A percentile compares a stretch with the other conserved stretches of the same genome.
Conservation (phyloP, 768 basidiomycete genomes). For the Serendipita vermifera region DNA sequence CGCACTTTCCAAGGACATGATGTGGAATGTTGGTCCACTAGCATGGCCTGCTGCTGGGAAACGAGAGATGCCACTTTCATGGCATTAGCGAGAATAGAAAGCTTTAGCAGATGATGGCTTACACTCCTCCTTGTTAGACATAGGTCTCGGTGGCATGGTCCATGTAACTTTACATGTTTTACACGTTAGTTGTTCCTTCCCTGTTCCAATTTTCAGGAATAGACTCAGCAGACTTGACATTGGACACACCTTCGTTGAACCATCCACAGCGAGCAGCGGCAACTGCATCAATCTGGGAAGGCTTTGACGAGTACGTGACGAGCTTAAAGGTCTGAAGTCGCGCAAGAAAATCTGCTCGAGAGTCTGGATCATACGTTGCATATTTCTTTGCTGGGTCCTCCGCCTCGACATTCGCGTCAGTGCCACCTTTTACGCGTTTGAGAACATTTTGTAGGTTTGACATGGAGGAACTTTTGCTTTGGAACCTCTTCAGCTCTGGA, state of each 20-base stretch:
- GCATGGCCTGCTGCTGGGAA: conserved; percentile 36
- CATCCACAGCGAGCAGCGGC: conserved; percentile 74
- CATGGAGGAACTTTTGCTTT: conserved; percentile 37
- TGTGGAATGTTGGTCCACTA: conserved; percentile 62
- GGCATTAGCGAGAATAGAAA: too few species aligned
- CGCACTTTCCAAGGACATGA: conserved; percentile 75
- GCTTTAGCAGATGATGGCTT: not conserved
- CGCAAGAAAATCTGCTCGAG: conserved; percentile 54
- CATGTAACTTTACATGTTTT: conserved; percentile 59
- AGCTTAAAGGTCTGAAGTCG: conserved; percentile 69
- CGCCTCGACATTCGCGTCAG: conserved; percentile 19
- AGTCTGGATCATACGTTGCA: conserved; percentile 54
- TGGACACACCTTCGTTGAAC: conserved; percentile 41
- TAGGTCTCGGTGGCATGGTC: conserved; percentile 19
- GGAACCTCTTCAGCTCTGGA: conserved; percentile 42
- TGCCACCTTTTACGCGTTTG: not conserved
- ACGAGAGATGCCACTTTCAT: not conserved
- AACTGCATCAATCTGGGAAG: conserved; percentile 57
- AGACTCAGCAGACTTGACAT: not conserved
- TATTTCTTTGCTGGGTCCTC: not conserved
- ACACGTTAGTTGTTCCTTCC: conserved; percentile 66
- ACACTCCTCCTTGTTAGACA: not conserved
- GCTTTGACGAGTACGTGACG: conserved; percentile 69
- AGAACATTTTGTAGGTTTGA: conserved; percentile 26
- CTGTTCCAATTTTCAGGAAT: not conserved